phyloP scores from a whole-genome alignment of 768 basidiomycete genomes.

The Lactarius quietus region DNA sequence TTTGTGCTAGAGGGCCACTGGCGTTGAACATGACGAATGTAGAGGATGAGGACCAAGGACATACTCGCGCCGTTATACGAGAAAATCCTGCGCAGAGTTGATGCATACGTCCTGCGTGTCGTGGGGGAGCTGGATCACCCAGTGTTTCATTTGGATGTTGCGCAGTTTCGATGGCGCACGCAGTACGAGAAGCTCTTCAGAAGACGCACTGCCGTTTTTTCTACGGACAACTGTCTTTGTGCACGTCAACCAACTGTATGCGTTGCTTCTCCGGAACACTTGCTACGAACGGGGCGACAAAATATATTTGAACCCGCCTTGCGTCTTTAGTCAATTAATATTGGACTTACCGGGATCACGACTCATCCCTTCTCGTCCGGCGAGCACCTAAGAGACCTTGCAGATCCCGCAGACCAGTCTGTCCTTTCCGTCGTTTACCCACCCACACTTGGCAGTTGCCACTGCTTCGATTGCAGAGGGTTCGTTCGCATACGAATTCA shows the following conservation, averaged over 20 bases:
- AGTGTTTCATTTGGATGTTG: conserved; percentile 1
- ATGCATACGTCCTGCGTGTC: conserved; percentile 4
- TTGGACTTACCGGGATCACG: conserved; percentile 70
- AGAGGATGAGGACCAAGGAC: neutral
- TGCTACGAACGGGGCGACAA: conserved; percentile 39
- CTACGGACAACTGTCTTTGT: conserved; percentile 86
- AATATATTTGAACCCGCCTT: neutral
- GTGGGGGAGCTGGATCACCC: neutral
- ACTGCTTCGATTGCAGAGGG: conserved; percentile 71
- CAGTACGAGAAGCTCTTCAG: conserved; percentile 8
- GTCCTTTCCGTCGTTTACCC: no score
- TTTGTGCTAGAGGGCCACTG: neutral
- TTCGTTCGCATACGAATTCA: conserved; percentile 78
- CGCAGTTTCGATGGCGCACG: conserved; percentile 14
- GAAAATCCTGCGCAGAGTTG: conserved; percentile 8
- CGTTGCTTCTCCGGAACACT: no score
- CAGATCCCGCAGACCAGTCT: no score
- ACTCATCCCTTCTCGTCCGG: conserved; percentile 62
- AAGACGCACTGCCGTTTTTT: conserved; percentile 42
- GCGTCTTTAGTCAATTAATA: conserved; percentile 22
- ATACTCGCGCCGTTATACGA: conserved; percentile 3
- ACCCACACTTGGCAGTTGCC: conserved; percentile 77
- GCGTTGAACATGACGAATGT: neutral
- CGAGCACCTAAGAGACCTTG: conserved; percentile 68
- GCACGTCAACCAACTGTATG: conserved; percentile 61